Evolutionary conservation across 768 basidiomycete genomes (phyloP), one percentile per base, ranked within the genome.

Genomic region (Sistotremastrum niveocremeum): DNA sequence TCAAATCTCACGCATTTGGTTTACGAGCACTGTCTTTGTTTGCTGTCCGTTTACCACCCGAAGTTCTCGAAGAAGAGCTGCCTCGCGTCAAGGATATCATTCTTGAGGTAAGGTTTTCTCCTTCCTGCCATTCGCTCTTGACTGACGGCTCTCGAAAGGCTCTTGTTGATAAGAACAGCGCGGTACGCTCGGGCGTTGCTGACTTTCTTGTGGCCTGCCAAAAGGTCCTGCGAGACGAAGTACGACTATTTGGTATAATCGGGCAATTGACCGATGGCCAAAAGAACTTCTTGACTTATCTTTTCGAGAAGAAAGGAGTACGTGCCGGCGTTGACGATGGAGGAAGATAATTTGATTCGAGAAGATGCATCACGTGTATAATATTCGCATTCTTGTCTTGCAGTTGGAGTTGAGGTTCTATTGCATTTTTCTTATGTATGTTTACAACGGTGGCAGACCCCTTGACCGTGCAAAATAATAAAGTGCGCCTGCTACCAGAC

Each of bases 261-360:
- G 84, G 86, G 47, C 84, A 82, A 4, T 68, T 91, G 37, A 77
- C 84, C n/a, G 82, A 87, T 49, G 85, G 86, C 55, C 87, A 90
- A 70, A 89, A 88, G 70, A 89, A 91, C 57, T 67, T 90, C 11
- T 66, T 91, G 42, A 87, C 88, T 2, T 91, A 91, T 53, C 67
- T 88, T 47, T 91, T 91, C 52, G 87, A 89, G 60, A 90, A 89
- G 60, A 84, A 89, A 55, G 79, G 79, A 33, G 83, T 74, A 7
- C 69, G 87, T 20, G 83, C 75, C 39, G 53, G 60, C 33, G 46
- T 57, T 20, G 54, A 58, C 56, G 20, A 20, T 20, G 20, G 20
- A 20, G 20, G 20, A 20, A 20, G 20, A 20, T 20, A 20, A 20
- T 20, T 20, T 20, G 20, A 20, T 20, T 20, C 2, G 20, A 20